These are phyloP conservation scores for Podospora fimiseda DNA, from an alignment of 495 filamentous ascomycete species.

Conservation along the genomic window DNA sequence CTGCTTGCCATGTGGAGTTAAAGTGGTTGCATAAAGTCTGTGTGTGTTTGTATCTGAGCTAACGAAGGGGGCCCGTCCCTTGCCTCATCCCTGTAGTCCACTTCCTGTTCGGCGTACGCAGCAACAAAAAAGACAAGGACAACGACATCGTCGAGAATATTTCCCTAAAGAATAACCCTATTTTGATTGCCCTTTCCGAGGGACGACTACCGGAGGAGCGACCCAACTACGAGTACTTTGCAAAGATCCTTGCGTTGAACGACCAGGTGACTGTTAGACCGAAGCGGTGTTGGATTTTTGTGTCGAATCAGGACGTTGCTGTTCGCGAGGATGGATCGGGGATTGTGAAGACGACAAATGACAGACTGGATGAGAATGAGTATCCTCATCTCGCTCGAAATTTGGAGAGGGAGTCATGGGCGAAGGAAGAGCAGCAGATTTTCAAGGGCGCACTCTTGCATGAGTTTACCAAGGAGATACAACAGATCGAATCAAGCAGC, in stretches of 20 bases:
- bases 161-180: constrained; percentile 48
- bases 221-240: constrained; percentile 47
- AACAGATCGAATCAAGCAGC: constrained; percentile 37
- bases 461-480: constrained; percentile 40
- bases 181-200: constrained; percentile 46
- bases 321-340: constrained; percentile 29
- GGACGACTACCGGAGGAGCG: constrained; percentile 39
- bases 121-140: constrained; percentile 15
- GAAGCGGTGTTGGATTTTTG: constrained; percentile 41
- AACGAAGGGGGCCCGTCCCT: constrained; percentile 4
- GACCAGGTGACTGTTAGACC: constrained; percentile 35
- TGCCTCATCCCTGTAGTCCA: constrained; percentile 33
- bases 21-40: constrained; percentile 1
- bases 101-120: constrained; percentile 36
- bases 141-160: constrained; percentile 32
- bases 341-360: constrained; percentile 28
- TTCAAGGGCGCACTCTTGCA: constrained; percentile 36
- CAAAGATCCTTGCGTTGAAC: constrained; percentile 35
- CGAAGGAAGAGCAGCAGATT: constrained; percentile 28
- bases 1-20: constrained; percentile 9
- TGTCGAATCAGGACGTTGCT: constrained; percentile 34
- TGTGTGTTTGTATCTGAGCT: constrained; percentile 7
- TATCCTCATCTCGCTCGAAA: constrained; percentile 43
- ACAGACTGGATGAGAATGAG: constrained; percentile 29
- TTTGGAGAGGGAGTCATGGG: constrained; percentile 34